Percentiles rank a stretch among this genome's conserved stretches.
Conservation (phyloP, 2,329 filamentous ascomycete genomes). For the Periconia macrospinosa region DNA sequence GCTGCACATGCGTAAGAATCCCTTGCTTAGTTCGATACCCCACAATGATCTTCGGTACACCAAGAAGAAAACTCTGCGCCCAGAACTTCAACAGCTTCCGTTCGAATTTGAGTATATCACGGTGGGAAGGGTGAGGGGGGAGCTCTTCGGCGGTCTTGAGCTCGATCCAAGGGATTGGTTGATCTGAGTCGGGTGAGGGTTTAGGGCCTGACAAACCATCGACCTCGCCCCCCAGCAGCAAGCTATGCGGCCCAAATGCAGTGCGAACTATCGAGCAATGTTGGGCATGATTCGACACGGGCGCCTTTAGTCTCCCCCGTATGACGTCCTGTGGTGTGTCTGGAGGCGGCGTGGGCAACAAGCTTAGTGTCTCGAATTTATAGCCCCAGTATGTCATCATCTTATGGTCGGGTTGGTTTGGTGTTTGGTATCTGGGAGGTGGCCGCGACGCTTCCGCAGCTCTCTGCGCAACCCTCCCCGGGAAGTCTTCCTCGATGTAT, state of each 20-base stretch:
- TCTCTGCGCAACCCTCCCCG: conserved; percentile 67
- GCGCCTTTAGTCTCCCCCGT: conserved; percentile 68
- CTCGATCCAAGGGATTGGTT: conserved; percentile 83
- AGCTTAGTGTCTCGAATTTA: conserved; percentile 89
- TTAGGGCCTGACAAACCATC: conserved; percentile 64
- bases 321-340: conserved; percentile 75
- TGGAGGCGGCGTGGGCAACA: conserved; percentile 80
- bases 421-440: conserved; percentile 40
- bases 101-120: conserved; percentile 76
- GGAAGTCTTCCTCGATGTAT: conserved; percentile 90
- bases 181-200: conserved; percentile 10
- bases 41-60: conserved; percentile 88
- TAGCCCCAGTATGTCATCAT: conserved; percentile 97
- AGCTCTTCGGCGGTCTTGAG: conserved; percentile 86
- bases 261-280: conserved; percentile 95
- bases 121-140: conserved; percentile 50
- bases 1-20: conserved; percentile 70
- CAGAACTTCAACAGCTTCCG: conserved; percentile 93
- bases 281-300: conserved; percentile 87
- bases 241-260: conserved; percentile 72
- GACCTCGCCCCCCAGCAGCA: conserved; percentile 91
- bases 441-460: conserved; percentile 43
- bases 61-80: conserved; percentile 93
- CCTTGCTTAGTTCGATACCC: conserved; percentile 80
- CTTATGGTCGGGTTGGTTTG: conserved; percentile 66